phyloP scores from a whole-genome alignment of 768 basidiomycete genomes.

The Mycena floridula region DNA sequence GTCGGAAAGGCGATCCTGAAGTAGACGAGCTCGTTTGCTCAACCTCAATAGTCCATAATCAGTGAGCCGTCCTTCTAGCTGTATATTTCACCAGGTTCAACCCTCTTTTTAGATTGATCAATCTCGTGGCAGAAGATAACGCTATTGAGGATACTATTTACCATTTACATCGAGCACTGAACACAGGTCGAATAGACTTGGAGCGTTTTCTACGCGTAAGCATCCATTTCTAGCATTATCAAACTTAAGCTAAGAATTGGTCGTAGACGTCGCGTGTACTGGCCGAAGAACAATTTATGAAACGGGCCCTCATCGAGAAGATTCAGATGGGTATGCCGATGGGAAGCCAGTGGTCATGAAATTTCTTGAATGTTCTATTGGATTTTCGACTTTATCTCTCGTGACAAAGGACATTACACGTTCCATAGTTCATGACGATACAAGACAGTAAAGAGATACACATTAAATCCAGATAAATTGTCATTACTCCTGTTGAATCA shows the following conservation, averaged over 20 bases:
- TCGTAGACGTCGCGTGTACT: constrained; percentile 74
- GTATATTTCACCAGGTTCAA: constrained; percentile 5
- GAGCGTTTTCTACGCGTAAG: constrained; percentile 89
- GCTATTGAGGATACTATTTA: constrained; percentile 98
- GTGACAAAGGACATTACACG: no score
- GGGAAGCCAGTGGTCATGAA: constrained; percentile 4
- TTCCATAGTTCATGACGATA: no score
- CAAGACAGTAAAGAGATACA: not conserved
- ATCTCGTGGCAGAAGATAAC: constrained; percentile 98
- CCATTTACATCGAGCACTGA: constrained; percentile 90
- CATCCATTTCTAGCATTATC: constrained; percentile 14
- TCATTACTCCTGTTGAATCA: not conserved
- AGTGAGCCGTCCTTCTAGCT: constrained; percentile 49
- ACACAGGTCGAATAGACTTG: constrained; percentile 86
- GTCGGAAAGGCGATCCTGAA: constrained; percentile 81
- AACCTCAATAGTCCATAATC: constrained; percentile 93
- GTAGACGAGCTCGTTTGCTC: constrained; percentile 97
- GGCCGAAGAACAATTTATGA: constrained; percentile 96
- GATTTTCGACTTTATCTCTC: no score
- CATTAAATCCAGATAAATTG: not conserved
- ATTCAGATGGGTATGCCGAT: constrained; percentile 61
- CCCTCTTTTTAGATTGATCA: constrained; percentile 60
- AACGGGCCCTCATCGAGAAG: constrained; percentile 90
- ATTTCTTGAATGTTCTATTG: no score
- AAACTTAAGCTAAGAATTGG: constrained; percentile 5